Conservation (phyloP, 352 stramenopile species). For the Paralagenidium karlingii region DNA sequence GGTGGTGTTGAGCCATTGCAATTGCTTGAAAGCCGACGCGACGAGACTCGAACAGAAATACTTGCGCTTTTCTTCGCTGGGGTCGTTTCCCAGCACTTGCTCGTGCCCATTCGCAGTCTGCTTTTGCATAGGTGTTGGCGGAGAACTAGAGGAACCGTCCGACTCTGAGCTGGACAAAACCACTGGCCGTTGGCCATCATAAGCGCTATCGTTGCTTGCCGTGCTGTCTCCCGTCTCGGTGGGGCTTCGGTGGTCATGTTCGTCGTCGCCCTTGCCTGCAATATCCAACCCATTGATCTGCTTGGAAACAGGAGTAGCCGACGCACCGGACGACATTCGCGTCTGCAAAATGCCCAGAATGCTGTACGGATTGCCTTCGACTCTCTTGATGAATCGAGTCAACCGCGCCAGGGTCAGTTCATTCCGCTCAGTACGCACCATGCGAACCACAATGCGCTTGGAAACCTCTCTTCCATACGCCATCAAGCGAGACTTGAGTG, state of each 20-base stretch:
- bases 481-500: slow-evolving; percentile 61
- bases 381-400: slow-evolving; percentile 36
- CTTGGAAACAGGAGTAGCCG: too few species aligned
- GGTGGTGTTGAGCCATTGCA: slow-evolving; percentile 61
- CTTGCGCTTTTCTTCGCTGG: too few species aligned
- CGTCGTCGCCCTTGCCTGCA: slow-evolving; percentile 10
- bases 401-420: slow-evolving; percentile 26
- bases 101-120: neutral
- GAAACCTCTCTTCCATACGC: slow-evolving; percentile 71
- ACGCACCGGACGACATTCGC: too few species aligned
- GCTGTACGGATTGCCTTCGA: slow-evolving; percentile 76
- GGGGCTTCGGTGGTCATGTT: neutral
- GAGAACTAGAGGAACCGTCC: too few species aligned
- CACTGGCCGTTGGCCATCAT: too few species aligned
- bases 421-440: slow-evolving; percentile 27
- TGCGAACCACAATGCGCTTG: slow-evolving; percentile 64
- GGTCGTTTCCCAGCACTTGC: too few species aligned
- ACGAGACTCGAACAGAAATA: slow-evolving; percentile 81
- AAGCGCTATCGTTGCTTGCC: neutral
- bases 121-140: too few species aligned
- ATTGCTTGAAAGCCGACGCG: slow-evolving; percentile 59
- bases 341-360: slow-evolving; percentile 61
- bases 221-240: neutral
- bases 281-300: too few species aligned
- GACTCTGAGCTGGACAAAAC: too few species aligned